Evolutionary conservation across 805 yeast genomes (phyloP), one percentile per base, ranked within the genome.

Genomic region (Barnettozyma pratensis): DNA sequence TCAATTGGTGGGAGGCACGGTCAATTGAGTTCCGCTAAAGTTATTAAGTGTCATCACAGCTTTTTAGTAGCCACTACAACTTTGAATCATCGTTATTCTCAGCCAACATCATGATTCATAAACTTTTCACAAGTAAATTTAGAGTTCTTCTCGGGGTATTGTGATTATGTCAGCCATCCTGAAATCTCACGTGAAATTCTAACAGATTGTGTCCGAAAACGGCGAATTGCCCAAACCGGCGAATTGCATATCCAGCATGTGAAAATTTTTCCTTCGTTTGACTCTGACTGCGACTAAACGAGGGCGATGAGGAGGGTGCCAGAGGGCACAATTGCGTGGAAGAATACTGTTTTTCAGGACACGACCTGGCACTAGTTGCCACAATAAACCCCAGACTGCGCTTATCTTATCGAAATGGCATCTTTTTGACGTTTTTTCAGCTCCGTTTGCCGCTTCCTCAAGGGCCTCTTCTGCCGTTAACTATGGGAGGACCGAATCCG

Each of bases 241-340:
- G 14, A 26, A 7, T 7, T 30, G 37, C 40, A n/a, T 34, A 4
- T 19, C 6, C 10, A n/a, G 43, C 49, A 46, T 46, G 49, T 46
- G 49, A 46, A 42, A 42, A 42, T 26, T 9, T 38, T 42, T 46
- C 19, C 40, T 5, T 27, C 14, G 26, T 12, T 28, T 35, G 42
- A 8, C 9, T 7, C 30, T 30, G 41, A 42, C 37, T 41, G 44
- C 39, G 32, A 45, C 38, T 46, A 41, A 41, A 46, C 49, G 49
- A 45, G 44, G n/a, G 14, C n/a, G 39, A 12, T 11, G 35, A 27
- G 30, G n/a, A 1, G 7, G 6, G 39, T 9, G 8, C 14, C 14
- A 4, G 39, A 19, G 26, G 39, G 40, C 30, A 6, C 14, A 26
- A 27, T 38, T 38, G 14, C 7, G 2, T 8, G 8, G 9, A n/a